Percentiles rank a stretch among this genome's conserved stretches.
These are phyloP conservation scores for Terfezia boudieri DNA, from an alignment of 495 filamentous ascomycete species.

Conservation along the genomic window DNA sequence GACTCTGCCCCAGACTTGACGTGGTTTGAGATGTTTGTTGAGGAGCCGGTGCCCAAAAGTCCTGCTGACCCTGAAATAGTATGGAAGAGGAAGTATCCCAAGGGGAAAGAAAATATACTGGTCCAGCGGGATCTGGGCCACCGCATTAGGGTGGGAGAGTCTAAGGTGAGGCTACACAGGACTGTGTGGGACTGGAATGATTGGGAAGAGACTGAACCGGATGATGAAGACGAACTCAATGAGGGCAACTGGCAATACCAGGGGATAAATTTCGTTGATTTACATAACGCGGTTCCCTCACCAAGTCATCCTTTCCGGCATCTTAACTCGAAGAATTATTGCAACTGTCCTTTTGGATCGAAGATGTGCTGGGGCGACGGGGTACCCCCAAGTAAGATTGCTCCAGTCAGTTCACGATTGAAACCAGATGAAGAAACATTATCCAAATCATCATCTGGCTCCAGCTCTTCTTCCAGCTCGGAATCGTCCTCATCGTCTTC, in stretches of 20 bases:
- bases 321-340: neutral
- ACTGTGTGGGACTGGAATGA: neutral
- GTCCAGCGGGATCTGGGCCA: neutral
- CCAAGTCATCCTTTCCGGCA: neutral
- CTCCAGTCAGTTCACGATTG: neutral
- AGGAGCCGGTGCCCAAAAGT: neutral
- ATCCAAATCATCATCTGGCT: neutral
- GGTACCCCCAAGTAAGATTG: neutral
- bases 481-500: neutral
- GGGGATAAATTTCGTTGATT: too few species aligned
- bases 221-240: neutral
- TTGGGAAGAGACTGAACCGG: neutral
- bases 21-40: neutral
- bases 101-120: neutral
- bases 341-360: neutral
- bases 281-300: too few species aligned
- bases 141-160: neutral
- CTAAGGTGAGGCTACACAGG: neutral
- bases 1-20: neutral
- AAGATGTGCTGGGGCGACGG: neutral
- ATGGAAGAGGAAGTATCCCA: neutral
- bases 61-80: neutral
- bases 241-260: neutral
- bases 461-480: neutral
- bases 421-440: neutral